These are phyloP conservation scores for Dactylellina leptospora DNA, from an alignment of 2,329 filamentous ascomycete species.

Conservation along the genomic window DNA sequence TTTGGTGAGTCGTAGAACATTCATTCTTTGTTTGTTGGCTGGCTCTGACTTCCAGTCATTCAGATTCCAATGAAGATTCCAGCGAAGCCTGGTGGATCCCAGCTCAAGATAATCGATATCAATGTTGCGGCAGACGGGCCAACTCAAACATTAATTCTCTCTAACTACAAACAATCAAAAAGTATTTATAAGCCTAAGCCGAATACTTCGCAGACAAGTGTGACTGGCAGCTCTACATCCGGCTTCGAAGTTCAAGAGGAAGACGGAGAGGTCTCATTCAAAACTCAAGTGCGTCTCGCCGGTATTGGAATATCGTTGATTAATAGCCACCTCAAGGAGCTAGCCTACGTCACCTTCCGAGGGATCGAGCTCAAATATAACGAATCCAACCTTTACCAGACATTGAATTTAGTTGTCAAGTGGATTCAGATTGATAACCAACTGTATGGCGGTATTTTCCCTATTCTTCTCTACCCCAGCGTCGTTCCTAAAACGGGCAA, in stretches of 20 bases:
- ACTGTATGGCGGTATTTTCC: conserved; percentile 96
- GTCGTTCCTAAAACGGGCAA: conserved; percentile 97
- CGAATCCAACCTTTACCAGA: conserved; percentile 94
- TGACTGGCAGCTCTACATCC: conserved; percentile 68
- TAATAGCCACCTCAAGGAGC: conserved; percentile 88
- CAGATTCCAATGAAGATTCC: conserved; percentile 81
- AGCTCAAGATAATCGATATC: conserved; percentile 91
- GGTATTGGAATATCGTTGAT: conserved; percentile 93
- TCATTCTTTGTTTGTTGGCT: no score
- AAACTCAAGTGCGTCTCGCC: conserved; percentile 84
- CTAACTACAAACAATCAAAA: conserved; percentile 91
- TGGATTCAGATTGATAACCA: conserved; percentile 99
- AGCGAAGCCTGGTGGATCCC: conserved; percentile 68
- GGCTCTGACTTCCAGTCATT: not conserved
- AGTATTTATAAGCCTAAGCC: conserved; percentile 82
- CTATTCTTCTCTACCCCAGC: conserved; percentile 94
- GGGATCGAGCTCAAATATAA: conserved; percentile 90
- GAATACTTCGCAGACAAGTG: conserved; percentile 67
- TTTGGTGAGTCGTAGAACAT: conserved; percentile 74
- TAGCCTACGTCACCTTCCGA: conserved; percentile 91
- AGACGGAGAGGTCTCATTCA: conserved; percentile 86
- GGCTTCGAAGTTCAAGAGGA: conserved; percentile 95
- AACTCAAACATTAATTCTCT: conserved; percentile 90
- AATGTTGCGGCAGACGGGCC: conserved; percentile 95
- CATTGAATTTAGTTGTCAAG: conserved; percentile 86